phyloP scores from a whole-genome alignment of 1,284 basidiomycete species.

The Neotropicomus parvogracilis region DNA sequence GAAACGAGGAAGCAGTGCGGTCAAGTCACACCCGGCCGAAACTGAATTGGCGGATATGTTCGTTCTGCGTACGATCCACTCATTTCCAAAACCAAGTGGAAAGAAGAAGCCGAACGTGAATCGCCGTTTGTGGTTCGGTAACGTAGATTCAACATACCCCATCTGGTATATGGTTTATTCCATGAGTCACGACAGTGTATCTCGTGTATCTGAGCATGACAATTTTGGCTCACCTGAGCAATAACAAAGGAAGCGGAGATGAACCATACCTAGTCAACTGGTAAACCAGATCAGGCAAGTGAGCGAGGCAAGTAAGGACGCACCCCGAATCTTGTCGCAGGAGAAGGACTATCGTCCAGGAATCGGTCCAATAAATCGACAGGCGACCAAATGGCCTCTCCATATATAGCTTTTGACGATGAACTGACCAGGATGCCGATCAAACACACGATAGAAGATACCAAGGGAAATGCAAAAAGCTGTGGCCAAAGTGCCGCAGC shows the following conservation, averaged over 20 bases:
- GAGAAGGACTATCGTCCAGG: conserved; percentile 61
- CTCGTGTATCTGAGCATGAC: conserved; percentile 1
- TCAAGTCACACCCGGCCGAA: conserved; percentile 82
- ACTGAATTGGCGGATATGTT: conserved; percentile 86
- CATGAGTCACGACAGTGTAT: conserved; percentile 10
- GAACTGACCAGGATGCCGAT: conserved; percentile 84
- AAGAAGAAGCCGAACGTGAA: conserved; percentile 10
- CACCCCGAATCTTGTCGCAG: conserved; percentile 64
- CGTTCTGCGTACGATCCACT: conserved; percentile 40
- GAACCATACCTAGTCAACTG: conserved; percentile 55
- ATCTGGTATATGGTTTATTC: conserved; percentile 19
- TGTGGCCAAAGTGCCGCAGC: conserved; percentile 71
- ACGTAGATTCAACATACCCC: conserved; percentile 22
- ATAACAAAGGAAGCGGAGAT: conserved; percentile 74
- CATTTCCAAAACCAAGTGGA: conserved; percentile 8
- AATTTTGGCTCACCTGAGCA: conserved; percentile 50
- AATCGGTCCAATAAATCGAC: conserved; percentile 70
- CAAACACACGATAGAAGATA: conserved; percentile 77
- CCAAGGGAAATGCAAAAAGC: conserved; percentile 68
- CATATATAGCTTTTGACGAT: conserved; percentile 74
- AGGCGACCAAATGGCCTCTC: conserved; percentile 77
- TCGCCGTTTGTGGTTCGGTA: conserved; percentile 21
- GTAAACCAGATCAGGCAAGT: conserved; percentile 11
- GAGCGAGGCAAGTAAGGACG: conserved; percentile 14
- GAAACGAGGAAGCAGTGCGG: conserved; percentile 75